Evolutionary conservation across 306 rosid genomes (phyloP).

Genomic region (Cucumis hystrix): DNA sequence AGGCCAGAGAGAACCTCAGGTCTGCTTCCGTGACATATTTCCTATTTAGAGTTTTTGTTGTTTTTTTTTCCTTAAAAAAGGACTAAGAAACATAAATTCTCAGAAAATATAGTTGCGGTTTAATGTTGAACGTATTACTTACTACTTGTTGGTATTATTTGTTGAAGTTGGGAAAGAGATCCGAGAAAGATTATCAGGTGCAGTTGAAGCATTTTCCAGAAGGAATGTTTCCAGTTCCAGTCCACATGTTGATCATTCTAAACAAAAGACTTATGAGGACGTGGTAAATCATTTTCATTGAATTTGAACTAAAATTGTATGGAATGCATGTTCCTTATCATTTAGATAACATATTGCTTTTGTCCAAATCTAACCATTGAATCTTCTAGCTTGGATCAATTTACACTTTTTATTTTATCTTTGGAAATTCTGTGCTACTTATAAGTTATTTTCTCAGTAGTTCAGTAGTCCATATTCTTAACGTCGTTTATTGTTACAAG

Average conservation of each 20-base stretch:
- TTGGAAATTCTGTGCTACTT: neutral
- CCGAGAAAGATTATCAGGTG: constrained; percentile 80
- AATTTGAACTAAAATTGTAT: neutral
- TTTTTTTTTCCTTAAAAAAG: neutral
- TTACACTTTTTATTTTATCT: neutral
- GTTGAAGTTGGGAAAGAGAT: constrained; percentile 71
- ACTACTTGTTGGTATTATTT: constrained; percentile 20
- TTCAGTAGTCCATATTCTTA: neutral
- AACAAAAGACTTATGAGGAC: constrained; percentile 54
- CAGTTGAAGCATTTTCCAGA: constrained; percentile 67
- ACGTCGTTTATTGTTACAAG: neutral
- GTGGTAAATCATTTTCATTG: constrained; percentile 34
- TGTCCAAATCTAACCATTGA: neutral
- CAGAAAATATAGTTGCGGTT: neutral
- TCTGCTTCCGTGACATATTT: constrained; percentile 9
- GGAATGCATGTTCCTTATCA: neutral
- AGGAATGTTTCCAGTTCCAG: constrained; percentile 46
- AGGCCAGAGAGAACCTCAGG: constrained; percentile 77
- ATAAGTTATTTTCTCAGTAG: neutral
- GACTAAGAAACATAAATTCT: neutral
- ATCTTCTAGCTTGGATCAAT: neutral
- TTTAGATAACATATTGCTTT: neutral
- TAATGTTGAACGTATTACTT: neutral
- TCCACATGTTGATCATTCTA: constrained; percentile 53
- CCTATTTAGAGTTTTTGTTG: neutral